phyloP scores from a whole-genome alignment of 2,329 filamentous ascomycete species.

The Seiridium cupressi region DNA sequence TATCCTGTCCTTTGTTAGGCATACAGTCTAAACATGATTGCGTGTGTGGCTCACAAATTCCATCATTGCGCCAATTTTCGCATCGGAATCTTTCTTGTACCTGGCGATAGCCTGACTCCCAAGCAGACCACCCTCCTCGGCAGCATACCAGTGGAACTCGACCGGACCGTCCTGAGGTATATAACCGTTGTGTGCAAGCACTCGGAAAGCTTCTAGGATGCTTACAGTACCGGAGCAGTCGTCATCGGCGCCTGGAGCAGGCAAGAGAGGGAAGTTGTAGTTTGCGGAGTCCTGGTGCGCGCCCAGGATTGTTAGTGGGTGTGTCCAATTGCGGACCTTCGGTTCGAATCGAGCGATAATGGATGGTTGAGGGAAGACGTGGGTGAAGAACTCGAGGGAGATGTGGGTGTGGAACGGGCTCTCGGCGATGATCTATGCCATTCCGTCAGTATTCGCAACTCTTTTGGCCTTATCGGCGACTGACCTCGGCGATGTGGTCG shows the following conservation, averaged over 20 bases:
- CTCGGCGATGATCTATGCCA: slow-evolving; percentile 24
- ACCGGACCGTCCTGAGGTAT: slow-evolving; percentile 41
- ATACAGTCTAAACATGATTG: background rate
- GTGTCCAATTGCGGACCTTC: slow-evolving; percentile 31
- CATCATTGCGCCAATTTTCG: slow-evolving; percentile 71
- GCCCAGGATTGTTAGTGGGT: slow-evolving; percentile 53
- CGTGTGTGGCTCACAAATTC: slow-evolving; percentile 37
- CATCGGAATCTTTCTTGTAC: slow-evolving; percentile 60
- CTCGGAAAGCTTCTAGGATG: slow-evolving; percentile 69
- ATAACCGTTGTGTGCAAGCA: slow-evolving; percentile 50
- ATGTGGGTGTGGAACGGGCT: slow-evolving; percentile 34
- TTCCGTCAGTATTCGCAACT: too few relatives aligned
- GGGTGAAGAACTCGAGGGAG: slow-evolving; percentile 52
- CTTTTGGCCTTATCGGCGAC: too few relatives aligned
- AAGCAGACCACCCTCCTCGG: slow-evolving; percentile 30
- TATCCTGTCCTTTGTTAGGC: slow-evolving; percentile 24
- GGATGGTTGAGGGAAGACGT: slow-evolving; percentile 68
- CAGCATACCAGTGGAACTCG: slow-evolving; percentile 57
- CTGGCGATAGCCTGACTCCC: slow-evolving; percentile 70
- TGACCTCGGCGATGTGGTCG: slow-evolving; percentile 14
- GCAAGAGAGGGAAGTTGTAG: slow-evolving; percentile 65
- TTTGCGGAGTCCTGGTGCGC: slow-evolving; percentile 76
- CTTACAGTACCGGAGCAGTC: slow-evolving; percentile 72
- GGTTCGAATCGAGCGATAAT: slow-evolving; percentile 66
- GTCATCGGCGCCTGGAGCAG: slow-evolving; percentile 72